Base-by-base conservation (phyloP, 495 filamentous ascomycete species). In the Xylaria scruposa region DNA sequence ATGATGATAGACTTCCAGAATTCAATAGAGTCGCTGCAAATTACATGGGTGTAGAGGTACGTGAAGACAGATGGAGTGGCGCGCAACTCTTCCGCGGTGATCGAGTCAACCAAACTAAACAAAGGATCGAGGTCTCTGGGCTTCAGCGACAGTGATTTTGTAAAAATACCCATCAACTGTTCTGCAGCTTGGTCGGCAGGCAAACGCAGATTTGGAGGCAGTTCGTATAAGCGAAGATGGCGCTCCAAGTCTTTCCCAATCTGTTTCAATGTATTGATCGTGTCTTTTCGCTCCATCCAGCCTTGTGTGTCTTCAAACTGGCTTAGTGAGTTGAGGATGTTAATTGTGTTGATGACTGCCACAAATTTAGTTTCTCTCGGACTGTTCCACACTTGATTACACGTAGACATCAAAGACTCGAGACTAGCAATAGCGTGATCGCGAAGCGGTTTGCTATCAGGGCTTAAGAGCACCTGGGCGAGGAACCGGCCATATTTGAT, bases 401-500 rank as follows among this genome's bases (percentile, higher is more conserved):
- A 91, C 44, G 88, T 86, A 21, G 88, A 85, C 63, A 88, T 85
- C 51, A 98, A 88, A 8, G 84, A 85, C 21, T 94, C 89, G 12
- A 94, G 87, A 72, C 97, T 93, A 26, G 88, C 86, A 26, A 90
- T 89, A 5, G 97, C 90, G 10, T 90, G 89, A 56, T 92, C 88
- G 44, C 97, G 89, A 46, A 98, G 83, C 2, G 90, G 85, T 54
- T 88, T 90, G 77, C 93, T 96, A 33, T 90, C 90, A 0, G 90
- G 85, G 73, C 97, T 88, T 2, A 87, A 87, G 33, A 98, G 85
- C n/a, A 97, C 88, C 77, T 99, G 97, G 10, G 93, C 92, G 66
- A 98, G 91, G 81, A 99, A 95, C n/a, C 97, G 91, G 17, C 97
- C 96, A 75, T 96, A 96, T 58, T 90, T 90, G 76, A 93, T 85